Base-by-base conservation (phyloP, 768 basidiomycete genomes). In the Kwoniella dendrophila region DNA sequence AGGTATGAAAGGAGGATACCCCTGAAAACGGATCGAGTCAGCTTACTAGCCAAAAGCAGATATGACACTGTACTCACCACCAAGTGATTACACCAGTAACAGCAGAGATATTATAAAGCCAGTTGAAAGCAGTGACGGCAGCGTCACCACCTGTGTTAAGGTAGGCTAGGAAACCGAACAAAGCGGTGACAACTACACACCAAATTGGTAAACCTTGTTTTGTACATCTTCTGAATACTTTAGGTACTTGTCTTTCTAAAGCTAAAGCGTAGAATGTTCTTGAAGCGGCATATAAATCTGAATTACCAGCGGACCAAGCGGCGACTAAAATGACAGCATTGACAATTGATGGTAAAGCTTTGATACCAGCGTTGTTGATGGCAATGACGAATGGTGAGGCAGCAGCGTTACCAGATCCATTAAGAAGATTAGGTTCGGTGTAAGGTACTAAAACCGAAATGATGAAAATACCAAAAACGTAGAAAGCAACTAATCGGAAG, bases 201-300 rank as follows among this genome's bases (percentile, higher is more conserved):
- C 56, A 68, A 33, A 76, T 69, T 18, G 79, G 79, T 6, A 79
- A 68, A 59, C 79, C 79, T 8, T 56, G 44, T 67, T 75, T 73
- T 43, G 78, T 80, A 43, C 71, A 72, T 24, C 34, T 51, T 22
- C 49, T 61, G 70, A 80, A 73, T 49, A 79, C 58, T 14, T 48
- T 41, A 20, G 83, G 83, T 11, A 83, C 81, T 70, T 85, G 82
- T 32, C 82, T 81, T 64, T 84, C 83, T 20, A 82, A 72, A 8
- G 82, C 82, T 2, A 83, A 74, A 30, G 81, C 82, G 66, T 84
- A 84, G 16, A 84, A 77, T 8, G 82, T 82, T 57, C 84, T 81
- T 38, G 82, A 82, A 38, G 79, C 80, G 76, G 75, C 78, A 73
- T 80, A 81, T 32, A 80, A 49, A 55, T 80, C 79, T 2, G 77